These are phyloP conservation scores for Coelastrella sp. DNA, from an alignment of 139 green algal genomes.

Conservation along the genomic window DNA sequence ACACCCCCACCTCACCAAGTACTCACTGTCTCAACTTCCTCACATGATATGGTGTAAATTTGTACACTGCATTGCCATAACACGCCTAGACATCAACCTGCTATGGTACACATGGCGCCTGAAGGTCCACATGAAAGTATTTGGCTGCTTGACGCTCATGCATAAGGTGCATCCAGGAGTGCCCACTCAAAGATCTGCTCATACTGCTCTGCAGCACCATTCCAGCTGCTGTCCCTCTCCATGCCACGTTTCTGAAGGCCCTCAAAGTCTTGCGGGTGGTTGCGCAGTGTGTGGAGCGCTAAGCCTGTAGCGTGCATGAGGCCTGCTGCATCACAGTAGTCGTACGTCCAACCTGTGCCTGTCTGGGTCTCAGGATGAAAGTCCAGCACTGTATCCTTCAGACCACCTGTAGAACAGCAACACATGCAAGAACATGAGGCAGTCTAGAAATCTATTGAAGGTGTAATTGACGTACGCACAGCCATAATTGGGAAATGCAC, in stretches of 20 bases:
- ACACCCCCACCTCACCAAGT: too few species aligned
- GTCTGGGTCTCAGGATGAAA: conserved; percentile 68
- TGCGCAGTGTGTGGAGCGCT: conserved; percentile 66
- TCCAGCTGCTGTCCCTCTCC: conserved; percentile 82
- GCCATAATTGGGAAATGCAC: background rate
- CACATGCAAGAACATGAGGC: too few species aligned
- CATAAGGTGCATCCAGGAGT: conserved; percentile 51
- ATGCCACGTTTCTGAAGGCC: conserved; percentile 82
- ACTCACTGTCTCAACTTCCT: too few species aligned
- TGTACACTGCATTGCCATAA: too few species aligned
- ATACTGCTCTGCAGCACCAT: conserved; percentile 83
- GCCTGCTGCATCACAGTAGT: conserved; percentile 64
- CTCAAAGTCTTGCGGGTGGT: conserved; percentile 69
- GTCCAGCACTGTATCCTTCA: conserved; percentile 75
- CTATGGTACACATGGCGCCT: too few species aligned
- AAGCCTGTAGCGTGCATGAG: conserved; percentile 66
- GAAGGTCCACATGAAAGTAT: too few species aligned
- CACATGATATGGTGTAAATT: too few species aligned
- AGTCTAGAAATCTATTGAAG: too few species aligned
- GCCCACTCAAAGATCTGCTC: conserved; percentile 77
- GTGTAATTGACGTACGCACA: background rate
- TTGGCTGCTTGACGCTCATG: background rate
- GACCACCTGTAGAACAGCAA: conserved; percentile 43
- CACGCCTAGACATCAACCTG: too few species aligned
- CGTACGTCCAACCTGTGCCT: conserved; percentile 81